Conservation (phyloP, 805 yeast genomes). For the Teunomyces gatunensis region DNA sequence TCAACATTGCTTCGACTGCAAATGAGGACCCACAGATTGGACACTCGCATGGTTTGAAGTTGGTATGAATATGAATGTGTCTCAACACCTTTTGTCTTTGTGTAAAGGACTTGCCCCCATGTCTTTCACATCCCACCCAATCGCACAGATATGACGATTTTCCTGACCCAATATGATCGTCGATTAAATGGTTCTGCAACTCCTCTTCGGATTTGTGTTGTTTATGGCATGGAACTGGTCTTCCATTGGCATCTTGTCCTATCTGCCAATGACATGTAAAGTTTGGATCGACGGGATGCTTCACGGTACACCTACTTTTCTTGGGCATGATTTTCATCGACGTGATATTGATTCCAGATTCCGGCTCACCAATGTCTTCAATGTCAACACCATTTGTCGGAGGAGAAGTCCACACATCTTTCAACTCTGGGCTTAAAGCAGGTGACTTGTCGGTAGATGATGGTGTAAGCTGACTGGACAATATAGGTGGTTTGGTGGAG, state of each 20-base stretch:
- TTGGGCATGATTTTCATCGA: slow-evolving; percentile 33
- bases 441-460: slow-evolving; percentile 11
- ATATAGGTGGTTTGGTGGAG: slow-evolving; percentile 1
- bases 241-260: slow-evolving; percentile 26
- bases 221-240: slow-evolving; percentile 46
- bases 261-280: slow-evolving; percentile 48
- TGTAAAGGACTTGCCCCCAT: slow-evolving; percentile 53
- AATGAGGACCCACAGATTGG: slow-evolving; percentile 64
- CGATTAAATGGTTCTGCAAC: slow-evolving; percentile 68
- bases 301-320: slow-evolving; percentile 5
- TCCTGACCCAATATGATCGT: slow-evolving; percentile 72
- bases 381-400: background rate
- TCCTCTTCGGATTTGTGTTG: slow-evolving; percentile 54
- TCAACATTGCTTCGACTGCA: slow-evolving; percentile 73
- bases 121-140: slow-evolving; percentile 79
- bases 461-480: slow-evolving; percentile 9
- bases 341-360: slow-evolving; percentile 26
- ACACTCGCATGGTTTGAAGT: slow-evolving; percentile 78
- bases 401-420: background rate
- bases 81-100: slow-evolving; percentile 86
- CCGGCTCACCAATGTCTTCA: background rate
- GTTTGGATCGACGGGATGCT: slow-evolving; percentile 19
- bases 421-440: background rate
- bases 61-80: slow-evolving; percentile 86
- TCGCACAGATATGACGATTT: slow-evolving; percentile 64